phyloP scores from a whole-genome alignment of 208 protist species.

The Leishmania braziliensis region DNA sequence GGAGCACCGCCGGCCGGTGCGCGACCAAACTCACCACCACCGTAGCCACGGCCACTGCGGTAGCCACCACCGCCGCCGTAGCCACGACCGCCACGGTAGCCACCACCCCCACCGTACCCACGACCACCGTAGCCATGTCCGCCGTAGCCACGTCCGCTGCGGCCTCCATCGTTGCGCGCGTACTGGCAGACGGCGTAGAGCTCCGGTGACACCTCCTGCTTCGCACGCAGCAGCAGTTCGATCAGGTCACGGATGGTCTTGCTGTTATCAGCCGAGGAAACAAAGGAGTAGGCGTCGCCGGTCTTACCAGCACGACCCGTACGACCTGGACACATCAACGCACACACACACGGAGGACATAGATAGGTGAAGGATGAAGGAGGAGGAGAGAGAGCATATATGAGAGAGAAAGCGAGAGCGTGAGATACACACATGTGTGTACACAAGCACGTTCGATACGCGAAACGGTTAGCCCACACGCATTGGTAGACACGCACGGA shows the following conservation, averaged over 20 bases:
- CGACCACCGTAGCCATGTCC: slow-evolving; percentile 19
- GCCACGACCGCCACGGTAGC: slow-evolving; percentile 23
- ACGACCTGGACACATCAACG: slow-evolving; percentile 48
- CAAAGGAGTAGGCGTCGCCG: slow-evolving; percentile 89
- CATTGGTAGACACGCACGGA: not conserved
- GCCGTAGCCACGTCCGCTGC: slow-evolving; percentile 32
- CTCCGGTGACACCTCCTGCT: slow-evolving; percentile 70
- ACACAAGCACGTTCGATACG: not conserved
- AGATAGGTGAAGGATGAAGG: not conserved
- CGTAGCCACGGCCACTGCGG: slow-evolving; percentile 11
- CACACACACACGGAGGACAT: not conserved
- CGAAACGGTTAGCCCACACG: not conserved
- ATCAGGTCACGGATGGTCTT: slow-evolving; percentile 84
- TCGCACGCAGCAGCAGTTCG: slow-evolving; percentile 67
- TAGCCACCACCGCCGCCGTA: slow-evolving; percentile 10
- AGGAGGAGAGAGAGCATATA: slow-evolving; percentile 3
- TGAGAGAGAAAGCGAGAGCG: not conserved
- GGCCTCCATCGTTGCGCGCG: slow-evolving; percentile 36
- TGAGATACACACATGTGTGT: slow-evolving; percentile 3
- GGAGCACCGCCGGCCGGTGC: slow-evolving; percentile 15
- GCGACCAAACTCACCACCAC: slow-evolving; percentile 9
- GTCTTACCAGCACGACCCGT: slow-evolving; percentile 87
- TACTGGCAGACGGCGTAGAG: slow-evolving; percentile 56
- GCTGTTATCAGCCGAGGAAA: slow-evolving; percentile 60
- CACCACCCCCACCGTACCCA: slow-evolving; percentile 11